Evolutionary conservation across 805 yeast genomes (phyloP).

Genomic region (Priceomyces fermenticarens): DNA sequence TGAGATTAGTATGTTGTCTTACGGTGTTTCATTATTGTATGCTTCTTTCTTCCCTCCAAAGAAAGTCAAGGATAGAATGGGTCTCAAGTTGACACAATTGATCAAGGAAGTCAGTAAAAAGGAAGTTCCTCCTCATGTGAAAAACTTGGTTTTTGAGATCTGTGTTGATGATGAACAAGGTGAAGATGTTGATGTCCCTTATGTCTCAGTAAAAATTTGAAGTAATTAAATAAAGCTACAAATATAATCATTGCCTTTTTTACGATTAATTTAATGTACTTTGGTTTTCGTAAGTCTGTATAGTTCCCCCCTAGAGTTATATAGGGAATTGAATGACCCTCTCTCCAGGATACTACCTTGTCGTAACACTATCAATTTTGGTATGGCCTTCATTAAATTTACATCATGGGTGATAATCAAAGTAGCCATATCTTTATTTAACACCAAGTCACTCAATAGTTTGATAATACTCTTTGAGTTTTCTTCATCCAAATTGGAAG

Average conservation of each 20-base stretch:
- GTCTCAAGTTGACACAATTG: constrained; percentile 65
- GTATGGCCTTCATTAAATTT: constrained; percentile 61
- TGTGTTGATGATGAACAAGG: constrained; percentile 90
- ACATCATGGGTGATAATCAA: constrained; percentile 73
- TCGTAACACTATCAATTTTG: constrained; percentile 46
- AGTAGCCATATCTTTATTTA: constrained; percentile 31
- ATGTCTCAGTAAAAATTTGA: constrained; percentile 55
- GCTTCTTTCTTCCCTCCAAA: constrained; percentile 93
- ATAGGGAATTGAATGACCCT: constrained; percentile 35
- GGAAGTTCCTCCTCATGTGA: constrained; percentile 68
- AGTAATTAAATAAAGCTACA: not conserved
- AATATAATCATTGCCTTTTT: not conserved
- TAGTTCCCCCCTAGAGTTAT: constrained; percentile 21
- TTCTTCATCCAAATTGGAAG: constrained; percentile 77
- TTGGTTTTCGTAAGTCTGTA: constrained; percentile 7
- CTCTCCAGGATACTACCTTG: constrained; percentile 48
- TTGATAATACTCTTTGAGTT: constrained; percentile 51
- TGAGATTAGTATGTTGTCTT: constrained; percentile 85
- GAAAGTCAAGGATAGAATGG: constrained; percentile 76
- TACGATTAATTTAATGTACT: not conserved
- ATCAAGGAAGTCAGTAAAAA: constrained; percentile 85
- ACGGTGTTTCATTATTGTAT: constrained; percentile 83
- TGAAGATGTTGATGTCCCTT: constrained; percentile 96
- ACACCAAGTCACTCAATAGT: constrained; percentile 39
- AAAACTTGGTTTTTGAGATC: constrained; percentile 80